These are phyloP conservation scores for Geranium incanum DNA, from an alignment of 441 rosid genomes.

Conservation along the genomic window DNA sequence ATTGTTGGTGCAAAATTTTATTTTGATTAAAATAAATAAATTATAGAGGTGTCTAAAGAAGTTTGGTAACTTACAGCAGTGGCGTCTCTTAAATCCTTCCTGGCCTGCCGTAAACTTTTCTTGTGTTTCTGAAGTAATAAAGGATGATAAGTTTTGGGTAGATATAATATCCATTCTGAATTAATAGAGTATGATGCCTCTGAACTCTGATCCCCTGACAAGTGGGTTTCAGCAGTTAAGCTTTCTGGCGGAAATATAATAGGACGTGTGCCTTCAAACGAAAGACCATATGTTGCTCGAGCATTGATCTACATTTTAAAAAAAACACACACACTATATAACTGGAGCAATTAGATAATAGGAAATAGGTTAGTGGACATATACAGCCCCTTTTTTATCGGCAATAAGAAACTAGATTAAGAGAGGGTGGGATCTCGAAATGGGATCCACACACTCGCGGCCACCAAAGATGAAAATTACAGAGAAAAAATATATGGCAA, in stretches of 20 bases:
- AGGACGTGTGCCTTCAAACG: conserved; percentile 72
- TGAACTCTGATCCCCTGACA: conserved; percentile 26
- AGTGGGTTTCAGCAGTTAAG: conserved; percentile 26
- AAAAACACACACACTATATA: conserved; percentile 15
- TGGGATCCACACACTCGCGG: no score
- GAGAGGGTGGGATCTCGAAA: no score
- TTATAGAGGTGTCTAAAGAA: neutral
- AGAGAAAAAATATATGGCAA: no score
- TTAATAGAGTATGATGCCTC: conserved; percentile 26
- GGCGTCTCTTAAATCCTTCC: conserved; percentile 41
- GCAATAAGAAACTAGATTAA: no score
- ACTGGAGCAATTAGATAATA: conserved; percentile 8
- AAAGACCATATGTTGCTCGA: conserved; percentile 72
- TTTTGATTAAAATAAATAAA: neutral
- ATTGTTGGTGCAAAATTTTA: neutral
- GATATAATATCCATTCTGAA: conserved; percentile 63
- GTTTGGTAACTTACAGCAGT: conserved; percentile 40
- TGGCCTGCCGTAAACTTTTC: conserved; percentile 44
- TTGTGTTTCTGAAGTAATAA: conserved; percentile 73
- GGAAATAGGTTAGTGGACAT: conserved; percentile 1
- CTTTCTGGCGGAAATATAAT: conserved; percentile 49
- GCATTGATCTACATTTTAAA: conserved; percentile 61
- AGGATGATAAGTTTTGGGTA: conserved; percentile 84
- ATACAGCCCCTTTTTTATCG: no score
- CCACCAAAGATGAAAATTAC: no score